Evolutionary conservation across 331 rosid species (phyloP).

Genomic region (Saraca asoca): DNA sequence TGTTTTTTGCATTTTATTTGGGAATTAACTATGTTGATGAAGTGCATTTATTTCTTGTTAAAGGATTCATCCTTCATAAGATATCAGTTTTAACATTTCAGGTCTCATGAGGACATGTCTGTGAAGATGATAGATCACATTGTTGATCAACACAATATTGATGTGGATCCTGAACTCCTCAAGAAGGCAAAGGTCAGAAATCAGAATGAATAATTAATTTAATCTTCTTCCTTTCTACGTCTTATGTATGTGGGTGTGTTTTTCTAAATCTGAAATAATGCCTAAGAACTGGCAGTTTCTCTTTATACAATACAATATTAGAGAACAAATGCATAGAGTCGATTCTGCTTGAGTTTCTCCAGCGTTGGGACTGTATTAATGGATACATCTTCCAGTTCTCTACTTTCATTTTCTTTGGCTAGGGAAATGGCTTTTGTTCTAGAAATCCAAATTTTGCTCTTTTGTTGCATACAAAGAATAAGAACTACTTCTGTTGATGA

Average conservation of each 20-base stretch:
- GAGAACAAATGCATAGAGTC: background rate
- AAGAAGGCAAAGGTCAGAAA: conserved; percentile 59
- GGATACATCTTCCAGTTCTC: background rate
- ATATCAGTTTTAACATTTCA: conserved; percentile 32
- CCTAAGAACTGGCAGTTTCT: conserved; percentile 15
- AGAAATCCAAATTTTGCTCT: conserved; percentile 15
- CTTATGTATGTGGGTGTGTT: background rate
- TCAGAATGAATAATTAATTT: background rate
- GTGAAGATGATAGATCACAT: conserved; percentile 62
- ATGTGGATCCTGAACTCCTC: conserved; percentile 45
- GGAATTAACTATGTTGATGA: background rate
- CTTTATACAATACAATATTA: background rate
- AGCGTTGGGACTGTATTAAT: conserved; percentile 9
- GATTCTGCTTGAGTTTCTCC: background rate
- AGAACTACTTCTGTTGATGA: background rate
- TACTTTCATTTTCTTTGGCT: conserved; percentile 17
- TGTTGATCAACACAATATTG: conserved; percentile 61
- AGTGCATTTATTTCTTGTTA: background rate
- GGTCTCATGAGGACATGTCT: conserved; percentile 84
- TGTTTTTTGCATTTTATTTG: background rate
- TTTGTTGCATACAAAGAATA: conserved; percentile 22
- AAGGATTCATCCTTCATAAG: conserved; percentile 30
- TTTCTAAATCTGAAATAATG: conserved; percentile 23
- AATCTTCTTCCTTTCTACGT: background rate
- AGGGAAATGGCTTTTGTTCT: conserved; percentile 25